Percentiles rank a stretch among this genome's conserved stretches.
Evolutionary conservation across 1,284 basidiomycete genomes (phyloP).

Genomic region (Coniophora puteana): DNA sequence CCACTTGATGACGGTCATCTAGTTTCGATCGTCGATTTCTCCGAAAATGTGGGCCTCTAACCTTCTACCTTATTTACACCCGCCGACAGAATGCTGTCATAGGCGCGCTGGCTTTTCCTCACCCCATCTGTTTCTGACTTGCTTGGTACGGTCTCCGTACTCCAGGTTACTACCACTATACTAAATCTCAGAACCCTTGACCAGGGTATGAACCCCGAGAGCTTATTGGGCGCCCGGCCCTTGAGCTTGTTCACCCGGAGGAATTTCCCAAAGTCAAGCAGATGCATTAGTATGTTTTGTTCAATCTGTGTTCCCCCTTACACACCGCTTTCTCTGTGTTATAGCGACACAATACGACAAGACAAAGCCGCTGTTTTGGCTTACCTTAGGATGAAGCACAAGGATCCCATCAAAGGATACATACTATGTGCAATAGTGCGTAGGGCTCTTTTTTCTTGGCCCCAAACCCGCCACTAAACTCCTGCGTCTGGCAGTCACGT

Average conservation of each 20-base stretch:
- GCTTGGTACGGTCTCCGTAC: slow-evolving; percentile 48
- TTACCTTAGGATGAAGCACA: slow-evolving; percentile 72
- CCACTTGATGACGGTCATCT: slow-evolving; percentile 13
- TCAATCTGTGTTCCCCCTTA: neutral
- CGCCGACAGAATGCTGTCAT: slow-evolving; percentile 9
- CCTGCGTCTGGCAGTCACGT: slow-evolving; percentile 31
- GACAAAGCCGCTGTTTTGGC: slow-evolving; percentile 74
- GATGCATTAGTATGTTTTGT: slow-evolving; percentile 56
- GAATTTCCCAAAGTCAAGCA: slow-evolving; percentile 59
- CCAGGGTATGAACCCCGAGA: slow-evolving; percentile 70
- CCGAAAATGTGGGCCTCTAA: slow-evolving; percentile 48
- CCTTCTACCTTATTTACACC: slow-evolving; percentile 1
- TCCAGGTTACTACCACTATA: slow-evolving; percentile 3
- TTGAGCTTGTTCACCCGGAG: slow-evolving; percentile 73
- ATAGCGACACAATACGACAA: slow-evolving; percentile 64
- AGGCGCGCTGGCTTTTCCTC: slow-evolving; percentile 71
- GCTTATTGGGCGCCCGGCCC: slow-evolving; percentile 58
- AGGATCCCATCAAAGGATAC: slow-evolving; percentile 68
- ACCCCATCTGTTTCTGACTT: slow-evolving; percentile 69
- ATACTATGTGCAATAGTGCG: slow-evolving; percentile 68
- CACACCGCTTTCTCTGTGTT: slow-evolving; percentile 3
- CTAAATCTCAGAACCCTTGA: slow-evolving; percentile 3
- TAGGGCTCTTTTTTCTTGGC: slow-evolving; percentile 14
- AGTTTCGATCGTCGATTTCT: slow-evolving; percentile 77
- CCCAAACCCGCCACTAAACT: slow-evolving; percentile 9